Evolutionary conservation across 495 filamentous ascomycete species (phyloP).

Genomic region (Emericellopsis terricola): DNA sequence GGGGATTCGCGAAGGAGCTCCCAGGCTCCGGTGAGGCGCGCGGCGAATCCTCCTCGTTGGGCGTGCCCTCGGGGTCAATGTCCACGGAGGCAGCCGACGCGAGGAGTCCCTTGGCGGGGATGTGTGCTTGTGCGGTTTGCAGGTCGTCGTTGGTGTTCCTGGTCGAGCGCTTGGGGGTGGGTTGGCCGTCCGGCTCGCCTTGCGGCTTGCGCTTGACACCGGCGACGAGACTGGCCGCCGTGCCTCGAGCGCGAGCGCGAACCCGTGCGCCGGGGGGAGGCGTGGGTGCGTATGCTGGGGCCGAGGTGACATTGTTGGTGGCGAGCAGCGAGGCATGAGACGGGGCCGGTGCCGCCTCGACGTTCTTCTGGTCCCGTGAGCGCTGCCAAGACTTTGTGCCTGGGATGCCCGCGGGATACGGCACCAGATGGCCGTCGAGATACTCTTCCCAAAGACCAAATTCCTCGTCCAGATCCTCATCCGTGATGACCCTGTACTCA

Average conservation of each 20-base stretch:
- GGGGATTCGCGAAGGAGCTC: slow-evolving; percentile 7
- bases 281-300: slow-evolving; percentile 1
- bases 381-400: slow-evolving; percentile 4
- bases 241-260: slow-evolving; percentile 5
- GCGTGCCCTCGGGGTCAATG: slow-evolving; percentile 7
- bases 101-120: slow-evolving; percentile 17
- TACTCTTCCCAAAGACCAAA: slow-evolving; percentile 10
- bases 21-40: slow-evolving; percentile 13
- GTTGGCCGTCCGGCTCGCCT: slow-evolving; percentile 20
- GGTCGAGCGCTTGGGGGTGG: slow-evolving; percentile 15
- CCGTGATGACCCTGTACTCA: slow-evolving; percentile 7
- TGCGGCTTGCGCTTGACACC: slow-evolving; percentile 20
- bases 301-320: background rate
- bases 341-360: slow-evolving; percentile 3
- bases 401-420: slow-evolving; percentile 12
- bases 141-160: slow-evolving; percentile 10
- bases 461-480: slow-evolving; percentile 14
- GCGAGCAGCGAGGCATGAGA: background rate
- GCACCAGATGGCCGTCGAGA: slow-evolving; percentile 15
- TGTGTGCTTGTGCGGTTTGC: slow-evolving; percentile 13
- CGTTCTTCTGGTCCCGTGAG: slow-evolving; percentile 3
- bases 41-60: slow-evolving; percentile 16
- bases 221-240: no score
- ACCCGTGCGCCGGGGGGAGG: slow-evolving; percentile 6
- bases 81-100: slow-evolving; percentile 20